These are phyloP conservation scores for Trichomonascaceae sp. DNA, from an alignment of 1,139 yeast species.

Conservation along the genomic window DNA sequence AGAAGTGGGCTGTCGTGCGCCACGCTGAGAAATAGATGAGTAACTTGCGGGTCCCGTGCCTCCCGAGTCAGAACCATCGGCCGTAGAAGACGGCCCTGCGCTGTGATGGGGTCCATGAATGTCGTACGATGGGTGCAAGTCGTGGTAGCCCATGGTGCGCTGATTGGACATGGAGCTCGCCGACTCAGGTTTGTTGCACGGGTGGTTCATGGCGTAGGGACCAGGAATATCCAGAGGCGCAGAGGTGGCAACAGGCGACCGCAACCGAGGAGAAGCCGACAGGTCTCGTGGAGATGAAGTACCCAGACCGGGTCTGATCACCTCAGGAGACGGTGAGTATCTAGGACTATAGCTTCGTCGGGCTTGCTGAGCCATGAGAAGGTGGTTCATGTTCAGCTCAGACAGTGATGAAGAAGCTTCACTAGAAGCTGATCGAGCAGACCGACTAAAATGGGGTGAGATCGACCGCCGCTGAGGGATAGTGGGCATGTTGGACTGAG, in stretches of 20 bases:
- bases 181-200: constrained; percentile 7
- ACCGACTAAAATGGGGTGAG: too few species aligned
- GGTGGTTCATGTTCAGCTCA: background rate
- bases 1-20: too few species aligned
- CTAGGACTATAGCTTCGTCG: background rate
- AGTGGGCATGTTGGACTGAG: too few species aligned
- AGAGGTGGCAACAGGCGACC: too few species aligned
- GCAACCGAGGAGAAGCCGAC: too few species aligned
- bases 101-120: constrained; percentile 11
- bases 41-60: constrained; percentile 1
- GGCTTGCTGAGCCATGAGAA: background rate
- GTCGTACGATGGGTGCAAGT: constrained; percentile 10
- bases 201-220: background rate
- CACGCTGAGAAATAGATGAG: constrained; percentile 1
- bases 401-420: background rate
- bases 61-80: constrained; percentile 1
- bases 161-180: constrained; percentile 7
- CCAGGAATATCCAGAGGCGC: constrained; percentile 12
- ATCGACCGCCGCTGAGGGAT: too few species aligned
- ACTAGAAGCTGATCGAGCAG: too few species aligned
- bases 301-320: too few species aligned
- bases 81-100: constrained; percentile 4
- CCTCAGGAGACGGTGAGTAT: background rate
- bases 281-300: too few species aligned
- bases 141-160: constrained; percentile 12